These are phyloP conservation scores for Fusarium sarcochroum DNA, from an alignment of 2,329 filamentous ascomycete genomes.

Conservation along the genomic window DNA sequence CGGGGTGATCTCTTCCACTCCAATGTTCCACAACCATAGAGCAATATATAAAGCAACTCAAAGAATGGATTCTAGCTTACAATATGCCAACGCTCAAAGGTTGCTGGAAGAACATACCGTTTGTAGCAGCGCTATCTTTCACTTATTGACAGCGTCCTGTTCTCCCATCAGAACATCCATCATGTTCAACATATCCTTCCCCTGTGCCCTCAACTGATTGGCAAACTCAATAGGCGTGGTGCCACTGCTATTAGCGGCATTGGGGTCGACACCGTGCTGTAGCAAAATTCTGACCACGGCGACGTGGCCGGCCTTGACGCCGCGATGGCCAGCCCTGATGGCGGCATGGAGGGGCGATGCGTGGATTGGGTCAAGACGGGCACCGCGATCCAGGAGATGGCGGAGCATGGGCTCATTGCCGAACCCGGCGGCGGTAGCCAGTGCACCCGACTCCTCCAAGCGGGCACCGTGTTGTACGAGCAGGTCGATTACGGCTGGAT, in stretches of 20 bases:
- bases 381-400: not conserved
- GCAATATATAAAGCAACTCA: too few relatives aligned
- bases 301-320: not conserved
- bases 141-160: not conserved
- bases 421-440: not conserved
- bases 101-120: too few relatives aligned
- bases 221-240: not conserved
- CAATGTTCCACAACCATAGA: too few relatives aligned
- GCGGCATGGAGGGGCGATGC: not conserved
- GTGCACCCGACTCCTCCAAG: not conserved
- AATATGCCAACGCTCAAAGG: too few relatives aligned
- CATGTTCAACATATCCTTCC: not conserved
- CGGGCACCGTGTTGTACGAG: not conserved
- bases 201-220: not conserved
- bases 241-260: fast-evolving
- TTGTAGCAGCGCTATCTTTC: too few relatives aligned
- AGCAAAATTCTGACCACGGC: not conserved
- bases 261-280: not conserved
- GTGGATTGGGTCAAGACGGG: not conserved
- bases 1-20: too few relatives aligned
- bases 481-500: not conserved
- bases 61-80: too few relatives aligned
- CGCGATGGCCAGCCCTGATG: not conserved
- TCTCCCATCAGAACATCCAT: not conserved
- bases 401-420: not conserved